These are phyloP conservation scores for Alternaria burnsii DNA, from an alignment of 2,329 filamentous ascomycete species.

Conservation along the genomic window DNA sequence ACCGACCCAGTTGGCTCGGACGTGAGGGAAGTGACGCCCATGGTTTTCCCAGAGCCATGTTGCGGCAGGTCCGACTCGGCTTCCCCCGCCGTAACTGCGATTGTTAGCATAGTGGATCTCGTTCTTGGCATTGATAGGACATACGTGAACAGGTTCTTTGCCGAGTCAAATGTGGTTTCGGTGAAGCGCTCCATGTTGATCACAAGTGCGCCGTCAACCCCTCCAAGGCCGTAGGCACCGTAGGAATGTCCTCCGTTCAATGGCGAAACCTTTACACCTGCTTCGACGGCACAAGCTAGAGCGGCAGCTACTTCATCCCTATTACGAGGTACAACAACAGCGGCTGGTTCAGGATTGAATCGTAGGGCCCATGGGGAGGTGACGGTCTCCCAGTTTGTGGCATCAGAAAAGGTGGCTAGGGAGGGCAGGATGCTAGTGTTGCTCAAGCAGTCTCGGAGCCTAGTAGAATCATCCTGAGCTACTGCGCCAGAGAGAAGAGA, in stretches of 20 bases:
- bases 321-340: slow-evolving; percentile 15
- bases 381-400: slow-evolving; percentile 15
- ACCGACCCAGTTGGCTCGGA: slow-evolving; percentile 24
- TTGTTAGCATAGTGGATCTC: background rate
- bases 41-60: slow-evolving; percentile 30
- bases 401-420: slow-evolving; percentile 6
- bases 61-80: slow-evolving; percentile 22
- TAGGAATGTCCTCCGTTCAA: slow-evolving; percentile 28
- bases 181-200: slow-evolving; percentile 26
- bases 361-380: slow-evolving; percentile 24
- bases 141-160: slow-evolving; percentile 15
- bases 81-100: slow-evolving; percentile 24
- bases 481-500: slow-evolving; percentile 3
- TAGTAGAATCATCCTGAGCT: slow-evolving; percentile 14
- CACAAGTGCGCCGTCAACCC: slow-evolving; percentile 20
- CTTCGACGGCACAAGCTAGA: slow-evolving; percentile 21
- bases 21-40: slow-evolving; percentile 28
- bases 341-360: slow-evolving; percentile 25
- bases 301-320: slow-evolving; percentile 20
- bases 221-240: slow-evolving; percentile 25
- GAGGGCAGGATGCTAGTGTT: slow-evolving; percentile 4
- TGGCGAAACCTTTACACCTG: slow-evolving; percentile 20
- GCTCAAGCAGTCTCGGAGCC: slow-evolving; percentile 17
- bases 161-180: slow-evolving; percentile 17
- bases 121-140: fast-evolving